phyloP scores from a whole-genome alignment of 1,284 basidiomycete genomes.

The Vanrija humicola region DNA sequence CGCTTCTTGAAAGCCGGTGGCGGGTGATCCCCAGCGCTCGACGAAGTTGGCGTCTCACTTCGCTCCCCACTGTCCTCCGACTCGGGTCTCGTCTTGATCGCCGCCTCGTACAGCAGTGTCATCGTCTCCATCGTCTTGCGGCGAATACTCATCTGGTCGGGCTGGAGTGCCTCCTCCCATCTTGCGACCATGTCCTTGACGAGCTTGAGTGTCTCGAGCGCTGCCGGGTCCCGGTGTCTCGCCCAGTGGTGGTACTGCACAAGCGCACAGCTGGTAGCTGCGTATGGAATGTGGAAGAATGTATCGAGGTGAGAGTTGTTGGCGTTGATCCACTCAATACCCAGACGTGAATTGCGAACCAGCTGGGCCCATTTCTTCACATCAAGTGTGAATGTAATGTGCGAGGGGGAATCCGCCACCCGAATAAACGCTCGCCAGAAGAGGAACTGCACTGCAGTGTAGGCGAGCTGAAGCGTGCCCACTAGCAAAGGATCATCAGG shows the following conservation, averaged over 20 bases:
- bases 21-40: slow-evolving; percentile 44
- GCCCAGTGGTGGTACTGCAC: slow-evolving; percentile 66
- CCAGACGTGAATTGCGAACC: slow-evolving; percentile 66
- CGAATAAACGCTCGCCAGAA: slow-evolving; percentile 93
- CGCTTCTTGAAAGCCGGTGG: slow-evolving; percentile 22
- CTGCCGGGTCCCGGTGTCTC: slow-evolving; percentile 68
- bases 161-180: slow-evolving; percentile 64
- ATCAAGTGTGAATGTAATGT: slow-evolving; percentile 77
- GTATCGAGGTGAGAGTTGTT: slow-evolving; percentile 80
- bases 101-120: slow-evolving; percentile 83
- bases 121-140: slow-evolving; percentile 79
- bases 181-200: slow-evolving; percentile 74
- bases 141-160: slow-evolving; percentile 84
- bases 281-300: slow-evolving; percentile 79
- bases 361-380: slow-evolving; percentile 73
- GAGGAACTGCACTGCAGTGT: slow-evolving; percentile 69
- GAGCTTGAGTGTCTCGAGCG: slow-evolving; percentile 68
- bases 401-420: slow-evolving; percentile 81
- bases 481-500: slow-evolving; percentile 53
- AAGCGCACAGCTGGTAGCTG: slow-evolving; percentile 82
- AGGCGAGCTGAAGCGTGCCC: slow-evolving; percentile 78
- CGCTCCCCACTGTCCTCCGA: slow-evolving; percentile 30
- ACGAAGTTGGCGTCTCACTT: slow-evolving; percentile 57
- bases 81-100: slow-evolving; percentile 60
- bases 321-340: slow-evolving; percentile 82